A percentile compares a stretch with the other conserved stretches of the same genome.
phyloP scores from a whole-genome alignment of 2,329 filamentous ascomycete species.

The Penicillium oxalicum region DNA sequence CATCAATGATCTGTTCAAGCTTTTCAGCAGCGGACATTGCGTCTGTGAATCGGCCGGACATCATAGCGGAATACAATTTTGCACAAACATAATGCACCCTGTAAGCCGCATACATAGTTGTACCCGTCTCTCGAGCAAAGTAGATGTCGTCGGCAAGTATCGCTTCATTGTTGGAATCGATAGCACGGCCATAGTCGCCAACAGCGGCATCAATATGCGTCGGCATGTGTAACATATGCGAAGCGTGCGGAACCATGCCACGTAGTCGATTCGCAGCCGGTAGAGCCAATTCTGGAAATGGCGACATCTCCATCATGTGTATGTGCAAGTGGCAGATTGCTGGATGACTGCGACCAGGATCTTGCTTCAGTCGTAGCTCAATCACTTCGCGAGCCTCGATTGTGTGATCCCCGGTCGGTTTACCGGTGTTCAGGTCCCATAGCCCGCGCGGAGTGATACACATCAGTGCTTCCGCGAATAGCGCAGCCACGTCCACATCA shows the following conservation, averaged over 20 bases:
- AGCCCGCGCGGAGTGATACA: conserved; percentile 58
- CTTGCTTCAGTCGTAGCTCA: conserved; percentile 49
- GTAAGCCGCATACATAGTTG: conserved; percentile 18
- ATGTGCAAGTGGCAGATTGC: conserved; percentile 69
- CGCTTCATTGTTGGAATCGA: conserved; percentile 60
- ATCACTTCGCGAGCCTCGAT: conserved; percentile 53
- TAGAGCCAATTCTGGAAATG: conserved; percentile 55
- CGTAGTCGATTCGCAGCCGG: conserved; percentile 56
- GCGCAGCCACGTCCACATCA: conserved; percentile 54
- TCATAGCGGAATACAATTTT: conserved; percentile 16
- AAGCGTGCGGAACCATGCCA: conserved; percentile 58
- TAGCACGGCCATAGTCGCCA: conserved; percentile 63
- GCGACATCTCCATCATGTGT: conserved; percentile 70
- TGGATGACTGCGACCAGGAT: conserved; percentile 51
- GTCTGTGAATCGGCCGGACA: conserved; percentile 12
- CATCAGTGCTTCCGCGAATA: conserved; percentile 60
- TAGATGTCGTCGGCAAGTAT: conserved; percentile 62
- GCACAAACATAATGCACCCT: conserved; percentile 14
- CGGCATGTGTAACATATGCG: conserved; percentile 70
- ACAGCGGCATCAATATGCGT: conserved; percentile 66
- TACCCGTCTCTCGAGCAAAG: conserved; percentile 38
- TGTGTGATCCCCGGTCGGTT: conserved; percentile 51
- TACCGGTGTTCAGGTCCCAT: conserved; percentile 54
- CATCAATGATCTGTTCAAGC: conserved; percentile 9
- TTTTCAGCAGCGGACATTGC: conserved; percentile 14